These are phyloP conservation scores for Lotmaria passim DNA, from an alignment of 208 protist species.

Conservation along the genomic window DNA sequence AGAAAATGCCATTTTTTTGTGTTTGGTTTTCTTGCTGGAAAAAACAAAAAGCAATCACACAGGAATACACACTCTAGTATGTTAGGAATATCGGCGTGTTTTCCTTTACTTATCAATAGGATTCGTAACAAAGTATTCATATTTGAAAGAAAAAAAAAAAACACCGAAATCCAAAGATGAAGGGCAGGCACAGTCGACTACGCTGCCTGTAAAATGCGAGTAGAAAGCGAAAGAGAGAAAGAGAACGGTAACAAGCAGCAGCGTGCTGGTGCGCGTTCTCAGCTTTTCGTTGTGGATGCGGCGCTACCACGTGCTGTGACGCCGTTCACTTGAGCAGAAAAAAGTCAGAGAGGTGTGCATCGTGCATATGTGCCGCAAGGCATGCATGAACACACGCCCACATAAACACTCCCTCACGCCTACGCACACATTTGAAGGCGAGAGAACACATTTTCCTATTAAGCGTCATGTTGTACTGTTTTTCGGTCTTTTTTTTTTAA, in stretches of 20 bases:
- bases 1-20: background rate
- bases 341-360: too few relatives aligned
- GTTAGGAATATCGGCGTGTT: conserved; percentile 26
- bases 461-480: too few relatives aligned
- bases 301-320: too few relatives aligned
- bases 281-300: too few relatives aligned
- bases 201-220: background rate
- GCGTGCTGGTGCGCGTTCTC: too few relatives aligned
- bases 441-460: too few relatives aligned
- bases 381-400: too few relatives aligned
- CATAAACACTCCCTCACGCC: too few relatives aligned
- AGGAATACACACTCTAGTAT: conserved; percentile 24
- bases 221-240: background rate
- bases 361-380: too few relatives aligned
- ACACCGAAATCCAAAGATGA: background rate
- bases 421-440: too few relatives aligned
- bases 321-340: too few relatives aligned
- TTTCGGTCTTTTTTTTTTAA: too few relatives aligned
- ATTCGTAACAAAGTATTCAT: conserved; percentile 11
- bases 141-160: conserved; percentile 6
- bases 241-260: background rate
- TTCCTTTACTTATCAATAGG: conserved; percentile 25
- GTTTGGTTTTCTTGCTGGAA: background rate
- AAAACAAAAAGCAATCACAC: background rate
- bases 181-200: background rate